Evolutionary conservation across 2,329 filamentous ascomycete genomes (phyloP).

Genomic region (Ustilaginoidea virens): DNA sequence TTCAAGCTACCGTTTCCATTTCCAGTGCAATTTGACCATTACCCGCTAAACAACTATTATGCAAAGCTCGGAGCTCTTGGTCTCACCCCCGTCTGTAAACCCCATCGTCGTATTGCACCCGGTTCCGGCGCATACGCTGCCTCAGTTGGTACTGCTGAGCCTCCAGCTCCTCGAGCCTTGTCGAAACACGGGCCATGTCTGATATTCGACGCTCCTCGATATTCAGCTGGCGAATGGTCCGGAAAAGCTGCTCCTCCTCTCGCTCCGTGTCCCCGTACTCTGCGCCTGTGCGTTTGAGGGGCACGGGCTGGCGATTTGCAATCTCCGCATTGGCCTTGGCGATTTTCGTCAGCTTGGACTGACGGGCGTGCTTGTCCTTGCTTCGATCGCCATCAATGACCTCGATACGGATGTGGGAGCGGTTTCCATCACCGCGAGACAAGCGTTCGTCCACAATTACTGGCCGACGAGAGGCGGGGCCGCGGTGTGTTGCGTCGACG

Average conservation of each 20-base stretch:
- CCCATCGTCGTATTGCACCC: conserved; percentile 22
- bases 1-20: too few relatives aligned
- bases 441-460: conserved; percentile 23
- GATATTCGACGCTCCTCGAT: too few relatives aligned
- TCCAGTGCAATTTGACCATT: too few relatives aligned
- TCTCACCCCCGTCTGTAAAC: conserved; percentile 24
- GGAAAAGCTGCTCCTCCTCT: conserved; percentile 19
- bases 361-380: conserved; percentile 16
- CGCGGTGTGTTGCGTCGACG: conserved; percentile 11
- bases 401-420: conserved; percentile 20
- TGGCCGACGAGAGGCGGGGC: conserved; percentile 14
- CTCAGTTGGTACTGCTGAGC: conserved; percentile 22
- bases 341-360: conserved; percentile 19
- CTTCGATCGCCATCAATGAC: conserved; percentile 15
- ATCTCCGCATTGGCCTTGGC: conserved; percentile 27
- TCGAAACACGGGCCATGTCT: too few relatives aligned
- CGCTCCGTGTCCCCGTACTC: conserved; percentile 9
- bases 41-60: too few relatives aligned
- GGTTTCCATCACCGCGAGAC: conserved; percentile 8
- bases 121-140: conserved; percentile 24
- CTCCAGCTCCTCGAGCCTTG: conserved; percentile 22
- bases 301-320: conserved; percentile 18
- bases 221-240: conserved; percentile 16
- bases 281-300: conserved; percentile 9
- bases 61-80: background rate